phyloP scores from a whole-genome alignment of 192 early-diverging fungal species.

The Funneliformis mosseae region DNA sequence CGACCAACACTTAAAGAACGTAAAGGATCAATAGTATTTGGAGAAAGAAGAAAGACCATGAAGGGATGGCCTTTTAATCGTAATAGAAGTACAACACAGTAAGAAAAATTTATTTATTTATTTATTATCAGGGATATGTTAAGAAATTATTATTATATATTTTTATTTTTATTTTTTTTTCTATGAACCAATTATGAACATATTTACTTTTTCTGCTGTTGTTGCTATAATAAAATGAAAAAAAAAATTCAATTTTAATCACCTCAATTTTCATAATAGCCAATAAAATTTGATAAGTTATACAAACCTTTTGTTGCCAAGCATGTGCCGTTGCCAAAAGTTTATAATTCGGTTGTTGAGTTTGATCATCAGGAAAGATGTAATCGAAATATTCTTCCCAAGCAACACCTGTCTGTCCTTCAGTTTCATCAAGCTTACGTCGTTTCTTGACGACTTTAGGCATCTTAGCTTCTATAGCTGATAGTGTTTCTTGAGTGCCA shows the following conservation, averaged over 20 bases:
- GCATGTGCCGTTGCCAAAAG: conserved; percentile 88
- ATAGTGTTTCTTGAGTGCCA: conserved; percentile 54
- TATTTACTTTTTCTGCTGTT: neutral
- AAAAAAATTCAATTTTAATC: neutral
- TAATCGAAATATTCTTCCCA: conserved; percentile 99
- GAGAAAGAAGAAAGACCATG: conserved; percentile 19
- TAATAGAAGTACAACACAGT: conserved; percentile 26
- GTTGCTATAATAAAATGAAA: neutral
- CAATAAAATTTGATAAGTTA: neutral
- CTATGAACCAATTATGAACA: neutral
- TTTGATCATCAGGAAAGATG: conserved; percentile 96
- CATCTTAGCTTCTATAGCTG: conserved; percentile 72
- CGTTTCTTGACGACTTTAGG: conserved; percentile 92
- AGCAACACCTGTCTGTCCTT: conserved; percentile 58
- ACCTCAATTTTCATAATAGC: neutral
- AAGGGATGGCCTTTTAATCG: conserved; percentile 23
- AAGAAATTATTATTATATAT: neutral
- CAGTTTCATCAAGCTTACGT: conserved; percentile 64
- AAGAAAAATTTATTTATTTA: neutral
- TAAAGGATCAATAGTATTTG: conserved; percentile 18
- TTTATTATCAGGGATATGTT: too few species aligned
- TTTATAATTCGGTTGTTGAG: conserved; percentile 84
- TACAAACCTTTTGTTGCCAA: conserved; percentile 61
- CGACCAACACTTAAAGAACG: conserved; percentile 6
- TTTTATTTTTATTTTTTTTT: neutral